Base-by-base conservation (phyloP, 768 basidiomycete species). In the Pisolithus microcarpus region DNA sequence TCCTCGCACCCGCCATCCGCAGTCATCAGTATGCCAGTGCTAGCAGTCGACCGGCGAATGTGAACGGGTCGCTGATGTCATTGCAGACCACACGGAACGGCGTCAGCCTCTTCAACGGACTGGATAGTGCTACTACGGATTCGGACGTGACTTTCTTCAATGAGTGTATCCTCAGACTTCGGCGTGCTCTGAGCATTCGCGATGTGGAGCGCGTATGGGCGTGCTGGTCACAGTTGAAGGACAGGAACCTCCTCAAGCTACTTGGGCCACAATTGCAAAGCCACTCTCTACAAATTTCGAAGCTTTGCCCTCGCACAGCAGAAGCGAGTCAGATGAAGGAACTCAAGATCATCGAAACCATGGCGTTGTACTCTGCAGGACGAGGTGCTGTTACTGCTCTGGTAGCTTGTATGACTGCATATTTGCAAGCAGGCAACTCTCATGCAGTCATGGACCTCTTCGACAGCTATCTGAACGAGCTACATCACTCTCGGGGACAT, bases 301-400 rank as follows among this genome's bases (percentile, higher is more conserved):
- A 57, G 1, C 50, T 69, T 56, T 62, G 61, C 65, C 63, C 58
- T 37, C 55, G 37, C 23, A 43, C 45, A 38, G 18, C 51, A 16
- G 39, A 57, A 30, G 36, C 47, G 15, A 66, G 70, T 63, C 59
- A 67, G 36, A 57, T 65, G 10, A 49, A 52, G 19, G 58, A 71
- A 19, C 61, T 58, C 53, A 58, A 58, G 19, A 55, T 62, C 3
- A 62, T 76, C 5, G 70, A 76, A 54, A 68, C 75, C 48, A 74
- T 86, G 44, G 78, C 80, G 6, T 46, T 85, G 19, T 60, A 69
- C 36, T 68, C 76, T 7, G 80, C 84, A 0, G 69, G 60, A 10
- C 63, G 61, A 26, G 70, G 76, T 28, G 71, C 71, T 8, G 67
- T 73, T 13, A 71, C 73, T 10, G 78, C 78, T 4, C 65, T 87